Evolutionary conservation across 495 filamentous ascomycete genomes (phyloP).

Genomic region (Chaetomium tenue): DNA sequence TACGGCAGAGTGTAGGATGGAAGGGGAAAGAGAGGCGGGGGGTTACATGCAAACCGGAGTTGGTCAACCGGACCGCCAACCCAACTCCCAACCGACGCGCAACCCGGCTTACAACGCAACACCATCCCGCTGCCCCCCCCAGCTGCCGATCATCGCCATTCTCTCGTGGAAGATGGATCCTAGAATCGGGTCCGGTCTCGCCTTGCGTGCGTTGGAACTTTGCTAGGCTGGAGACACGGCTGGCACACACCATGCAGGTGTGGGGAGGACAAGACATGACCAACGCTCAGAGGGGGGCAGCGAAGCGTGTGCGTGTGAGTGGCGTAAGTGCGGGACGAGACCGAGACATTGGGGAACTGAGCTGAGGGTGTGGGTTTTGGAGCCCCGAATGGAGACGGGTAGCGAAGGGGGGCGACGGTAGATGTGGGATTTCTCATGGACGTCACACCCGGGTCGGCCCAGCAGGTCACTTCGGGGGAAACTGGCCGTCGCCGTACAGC

Average conservation of each 20-base stretch:
- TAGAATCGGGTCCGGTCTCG: not conserved
- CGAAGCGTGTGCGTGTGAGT: not conserved
- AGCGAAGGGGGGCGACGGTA: not conserved
- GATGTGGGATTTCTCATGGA: not conserved
- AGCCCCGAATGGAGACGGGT: not conserved
- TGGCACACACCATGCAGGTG: not conserved
- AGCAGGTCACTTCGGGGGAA: not conserved
- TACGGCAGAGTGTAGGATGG: too few relatives aligned
- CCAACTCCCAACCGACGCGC: too few relatives aligned
- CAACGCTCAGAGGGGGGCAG: not conserved
- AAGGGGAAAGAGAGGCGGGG: too few relatives aligned
- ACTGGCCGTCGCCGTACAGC: not conserved
- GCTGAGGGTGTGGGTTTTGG: not conserved
- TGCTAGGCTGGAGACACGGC: not conserved
- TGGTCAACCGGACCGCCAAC: too few relatives aligned
- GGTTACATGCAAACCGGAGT: too few relatives aligned
- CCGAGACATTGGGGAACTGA: conserved; percentile 12
- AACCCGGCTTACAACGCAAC: too few relatives aligned
- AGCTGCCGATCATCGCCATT: too few relatives aligned
- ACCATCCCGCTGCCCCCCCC: too few relatives aligned
- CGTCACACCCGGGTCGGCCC: not conserved
- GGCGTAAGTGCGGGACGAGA: not conserved
- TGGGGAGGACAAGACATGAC: not conserved
- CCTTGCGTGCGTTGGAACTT: not conserved
- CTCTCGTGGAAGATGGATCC: too few relatives aligned